Conservation (phyloP, 352 stramenopile genomes). For the Albugo candida region DNA sequence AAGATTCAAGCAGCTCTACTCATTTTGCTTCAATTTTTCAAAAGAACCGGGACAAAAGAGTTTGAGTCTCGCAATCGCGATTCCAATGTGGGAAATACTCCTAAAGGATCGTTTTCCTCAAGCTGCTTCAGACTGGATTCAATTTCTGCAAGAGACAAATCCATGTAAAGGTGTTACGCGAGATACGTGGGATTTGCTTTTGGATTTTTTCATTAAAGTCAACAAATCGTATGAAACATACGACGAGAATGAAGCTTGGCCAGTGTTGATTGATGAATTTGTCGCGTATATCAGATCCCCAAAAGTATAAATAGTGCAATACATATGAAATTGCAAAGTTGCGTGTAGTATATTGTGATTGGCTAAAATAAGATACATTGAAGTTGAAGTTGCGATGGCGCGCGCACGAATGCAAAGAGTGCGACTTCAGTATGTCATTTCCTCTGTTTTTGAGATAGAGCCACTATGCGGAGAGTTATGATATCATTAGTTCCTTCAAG, state of each 20-base stretch:
- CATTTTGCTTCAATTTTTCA: conserved; percentile 75
- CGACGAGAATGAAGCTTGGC: conserved; percentile 80
- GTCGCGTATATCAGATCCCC: conserved; percentile 38
- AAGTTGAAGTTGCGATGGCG: conserved; percentile 46
- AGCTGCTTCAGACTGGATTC: conserved; percentile 45
- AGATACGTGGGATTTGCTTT: conserved; percentile 72
- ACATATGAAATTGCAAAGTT: too few relatives aligned
- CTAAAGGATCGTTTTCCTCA: conserved; percentile 39
- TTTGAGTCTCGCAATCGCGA: conserved; percentile 64
- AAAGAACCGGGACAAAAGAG: conserved; percentile 80
- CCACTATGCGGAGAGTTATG: not conserved
- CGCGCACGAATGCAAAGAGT: conserved; percentile 51
- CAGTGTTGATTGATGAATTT: conserved; percentile 80
- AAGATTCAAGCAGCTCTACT: conserved; percentile 69
- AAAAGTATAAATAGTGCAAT: too few relatives aligned
- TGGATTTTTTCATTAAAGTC: conserved; percentile 76
- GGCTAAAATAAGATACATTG: conserved; percentile 41
- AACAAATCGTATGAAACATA: conserved; percentile 60
- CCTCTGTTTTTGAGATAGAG: conserved; percentile 15
- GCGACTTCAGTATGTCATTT: conserved; percentile 56
- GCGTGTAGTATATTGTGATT: not conserved
- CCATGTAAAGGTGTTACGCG: conserved; percentile 63
- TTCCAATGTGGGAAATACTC: conserved; percentile 75
- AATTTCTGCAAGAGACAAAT: conserved; percentile 58
- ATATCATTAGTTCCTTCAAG: conserved; percentile 7